phyloP scores from a whole-genome alignment of 768 basidiomycete species.

The Cystofilobasidium capitatum region DNA sequence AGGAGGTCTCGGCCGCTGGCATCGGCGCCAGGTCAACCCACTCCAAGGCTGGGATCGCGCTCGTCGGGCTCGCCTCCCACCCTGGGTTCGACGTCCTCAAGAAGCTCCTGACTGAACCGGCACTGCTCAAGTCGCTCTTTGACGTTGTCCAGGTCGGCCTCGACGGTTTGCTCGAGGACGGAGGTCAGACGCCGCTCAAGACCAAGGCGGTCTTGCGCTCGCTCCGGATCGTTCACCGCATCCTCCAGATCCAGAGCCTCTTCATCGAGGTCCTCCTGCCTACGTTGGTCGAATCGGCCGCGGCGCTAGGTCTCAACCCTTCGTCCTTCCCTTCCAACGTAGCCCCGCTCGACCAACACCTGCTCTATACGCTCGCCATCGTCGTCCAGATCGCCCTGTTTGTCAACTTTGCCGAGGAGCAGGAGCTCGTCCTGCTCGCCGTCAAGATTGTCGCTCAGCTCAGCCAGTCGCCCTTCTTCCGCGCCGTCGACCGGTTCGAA shows the following conservation, averaged over 20 bases:
- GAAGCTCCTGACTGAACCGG: slow-evolving; percentile 60
- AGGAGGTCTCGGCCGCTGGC: slow-evolving; percentile 34
- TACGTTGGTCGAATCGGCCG: slow-evolving; percentile 49
- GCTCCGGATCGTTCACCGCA: slow-evolving; percentile 67
- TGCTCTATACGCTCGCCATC: slow-evolving; percentile 28
- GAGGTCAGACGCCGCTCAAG: slow-evolving; percentile 52
- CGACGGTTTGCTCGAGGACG: slow-evolving; percentile 60
- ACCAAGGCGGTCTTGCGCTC: slow-evolving; percentile 66
- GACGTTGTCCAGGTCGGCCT: slow-evolving; percentile 72
- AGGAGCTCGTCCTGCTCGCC: slow-evolving; percentile 62
- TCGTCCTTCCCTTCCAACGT: slow-evolving; percentile 11
- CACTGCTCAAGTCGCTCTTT: slow-evolving; percentile 63
- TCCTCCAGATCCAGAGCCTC: slow-evolving; percentile 74
- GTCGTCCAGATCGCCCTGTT: slow-evolving; percentile 77
- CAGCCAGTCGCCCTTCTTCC: slow-evolving; percentile 53
- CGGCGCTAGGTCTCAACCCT: slow-evolving; percentile 7
- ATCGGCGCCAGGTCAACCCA: slow-evolving; percentile 20
- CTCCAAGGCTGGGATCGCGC: slow-evolving; percentile 26
- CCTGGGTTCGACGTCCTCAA: slow-evolving; percentile 82
- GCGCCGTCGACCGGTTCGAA: slow-evolving; percentile 40
- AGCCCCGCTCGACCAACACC: slow-evolving; percentile 34
- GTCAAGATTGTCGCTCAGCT: slow-evolving; percentile 66
- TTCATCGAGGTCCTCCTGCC: slow-evolving; percentile 84
- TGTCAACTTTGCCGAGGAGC: slow-evolving; percentile 54
- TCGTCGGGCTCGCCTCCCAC: slow-evolving; percentile 46